Percentiles rank a stretch among this genome's conserved stretches.
Conservation (phyloP, 1,139 yeast species). For the Pichia sp. region DNA sequence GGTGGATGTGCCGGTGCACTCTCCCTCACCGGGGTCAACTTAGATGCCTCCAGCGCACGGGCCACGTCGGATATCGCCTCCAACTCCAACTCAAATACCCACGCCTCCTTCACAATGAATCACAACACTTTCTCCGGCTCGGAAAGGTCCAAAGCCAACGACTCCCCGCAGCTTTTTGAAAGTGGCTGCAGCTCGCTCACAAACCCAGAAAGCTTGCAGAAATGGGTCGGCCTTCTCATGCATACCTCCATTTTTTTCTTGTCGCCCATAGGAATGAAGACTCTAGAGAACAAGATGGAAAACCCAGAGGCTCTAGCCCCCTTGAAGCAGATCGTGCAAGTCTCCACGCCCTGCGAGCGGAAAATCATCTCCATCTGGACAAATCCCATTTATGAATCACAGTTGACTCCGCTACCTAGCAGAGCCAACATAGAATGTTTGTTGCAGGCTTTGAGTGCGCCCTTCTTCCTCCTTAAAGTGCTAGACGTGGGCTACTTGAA, state of each 20-base stretch:
- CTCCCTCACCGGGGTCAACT: background rate
- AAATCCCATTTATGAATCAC: constrained; percentile 30
- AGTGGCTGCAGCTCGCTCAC: background rate
- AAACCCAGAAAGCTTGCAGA: constrained; percentile 10
- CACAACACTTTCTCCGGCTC: background rate
- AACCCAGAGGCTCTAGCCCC: constrained; percentile 26
- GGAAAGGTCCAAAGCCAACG: background rate
- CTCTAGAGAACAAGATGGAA: constrained; percentile 37
- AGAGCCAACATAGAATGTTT: constrained; percentile 22
- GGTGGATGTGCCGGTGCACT: background rate
- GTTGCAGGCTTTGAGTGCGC: constrained; percentile 2
- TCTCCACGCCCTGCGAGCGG: constrained; percentile 24
- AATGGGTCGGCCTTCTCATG: constrained; percentile 15
- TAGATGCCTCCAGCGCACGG: background rate
- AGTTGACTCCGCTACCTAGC: constrained; percentile 31
- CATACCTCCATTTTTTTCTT: constrained; percentile 37
- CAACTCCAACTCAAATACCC: background rate
- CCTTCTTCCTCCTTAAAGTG: constrained; percentile 9
- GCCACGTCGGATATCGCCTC: background rate
- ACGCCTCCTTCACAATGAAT: background rate
- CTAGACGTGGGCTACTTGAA: constrained; percentile 13
- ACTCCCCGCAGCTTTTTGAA: background rate
- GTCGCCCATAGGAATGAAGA: constrained; percentile 37
- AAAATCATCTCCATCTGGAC: constrained; percentile 30
- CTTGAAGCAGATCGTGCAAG: constrained; percentile 24